phyloP scores from a whole-genome alignment of 805 yeast genomes.

The Nakazawaea wickerhamii region DNA sequence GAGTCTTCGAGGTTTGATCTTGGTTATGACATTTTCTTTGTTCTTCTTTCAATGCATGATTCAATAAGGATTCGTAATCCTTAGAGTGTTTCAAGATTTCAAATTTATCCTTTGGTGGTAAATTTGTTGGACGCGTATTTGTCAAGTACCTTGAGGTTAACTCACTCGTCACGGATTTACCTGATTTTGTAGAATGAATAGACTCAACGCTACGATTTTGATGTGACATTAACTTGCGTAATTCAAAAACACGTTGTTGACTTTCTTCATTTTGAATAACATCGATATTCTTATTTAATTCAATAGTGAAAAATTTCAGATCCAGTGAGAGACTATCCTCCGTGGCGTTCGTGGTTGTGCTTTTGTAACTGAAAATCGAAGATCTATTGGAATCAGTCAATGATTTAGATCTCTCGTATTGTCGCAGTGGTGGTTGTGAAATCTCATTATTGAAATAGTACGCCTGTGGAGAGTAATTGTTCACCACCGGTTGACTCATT shows the following conservation, averaged over 20 bases:
- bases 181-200: constrained; percentile 7
- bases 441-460: constrained; percentile 2
- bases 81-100: constrained; percentile 51
- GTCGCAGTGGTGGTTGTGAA: not conserved
- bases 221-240: constrained; percentile 12
- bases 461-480: constrained; percentile 13
- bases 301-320: constrained; percentile 28
- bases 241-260: constrained; percentile 26
- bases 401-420: constrained; percentile 19
- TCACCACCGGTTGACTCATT: constrained; percentile 14
- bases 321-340: constrained; percentile 28
- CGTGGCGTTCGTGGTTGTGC: constrained; percentile 19
- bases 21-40: constrained; percentile 22
- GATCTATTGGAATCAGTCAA: constrained; percentile 39
- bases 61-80: constrained; percentile 43
- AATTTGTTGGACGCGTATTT: constrained; percentile 54
- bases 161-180: constrained; percentile 9
- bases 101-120: constrained; percentile 56
- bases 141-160: constrained; percentile 26
- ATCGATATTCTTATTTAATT: constrained; percentile 26
- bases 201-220: constrained; percentile 14
- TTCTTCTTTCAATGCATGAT: constrained; percentile 36
- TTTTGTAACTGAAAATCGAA: constrained; percentile 35
- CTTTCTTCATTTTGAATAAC: constrained; percentile 31
- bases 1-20: constrained; percentile 21